phyloP scores from a whole-genome alignment of 1,284 basidiomycete species.

The Phellopilus nigrolimitatus region DNA sequence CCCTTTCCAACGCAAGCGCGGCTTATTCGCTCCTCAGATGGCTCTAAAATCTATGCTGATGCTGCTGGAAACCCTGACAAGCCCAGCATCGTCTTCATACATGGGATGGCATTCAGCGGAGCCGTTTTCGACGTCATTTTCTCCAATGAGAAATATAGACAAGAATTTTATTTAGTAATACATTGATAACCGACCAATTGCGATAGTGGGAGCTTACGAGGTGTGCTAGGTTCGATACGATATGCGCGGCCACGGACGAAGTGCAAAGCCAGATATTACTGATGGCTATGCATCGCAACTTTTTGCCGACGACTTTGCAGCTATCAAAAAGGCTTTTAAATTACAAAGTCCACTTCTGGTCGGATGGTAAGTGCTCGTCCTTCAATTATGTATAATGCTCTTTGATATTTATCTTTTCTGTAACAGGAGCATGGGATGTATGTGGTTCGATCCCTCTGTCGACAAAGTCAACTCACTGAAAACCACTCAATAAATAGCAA shows the following conservation, averaged over 20 bases:
- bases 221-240: slow-evolving; percentile 11
- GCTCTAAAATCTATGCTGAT: slow-evolving; percentile 12
- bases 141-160: background rate
- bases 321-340: slow-evolving; percentile 14
- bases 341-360: slow-evolving; percentile 33
- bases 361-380: slow-evolving; percentile 6
- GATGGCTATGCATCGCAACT: slow-evolving; percentile 13
- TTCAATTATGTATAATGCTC: background rate
- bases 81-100: slow-evolving; percentile 14
- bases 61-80: slow-evolving; percentile 3
- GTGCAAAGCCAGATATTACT: slow-evolving; percentile 9
- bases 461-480: background rate
- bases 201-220: background rate
- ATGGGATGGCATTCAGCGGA: slow-evolving; percentile 5
- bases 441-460: background rate
- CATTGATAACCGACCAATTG: background rate
- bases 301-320: slow-evolving; percentile 18
- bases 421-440: slow-evolving; percentile 6
- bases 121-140: slow-evolving; percentile 13
- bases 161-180: slow-evolving; percentile 1
- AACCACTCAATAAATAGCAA: slow-evolving; percentile 16
- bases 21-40: slow-evolving; percentile 6
- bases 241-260: slow-evolving; percentile 18
- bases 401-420: background rate
- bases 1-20: too few species aligned